These are phyloP conservation scores for Rhodotorula taiwanensis DNA, from an alignment of 768 basidiomycete species.

Conservation along the genomic window DNA sequence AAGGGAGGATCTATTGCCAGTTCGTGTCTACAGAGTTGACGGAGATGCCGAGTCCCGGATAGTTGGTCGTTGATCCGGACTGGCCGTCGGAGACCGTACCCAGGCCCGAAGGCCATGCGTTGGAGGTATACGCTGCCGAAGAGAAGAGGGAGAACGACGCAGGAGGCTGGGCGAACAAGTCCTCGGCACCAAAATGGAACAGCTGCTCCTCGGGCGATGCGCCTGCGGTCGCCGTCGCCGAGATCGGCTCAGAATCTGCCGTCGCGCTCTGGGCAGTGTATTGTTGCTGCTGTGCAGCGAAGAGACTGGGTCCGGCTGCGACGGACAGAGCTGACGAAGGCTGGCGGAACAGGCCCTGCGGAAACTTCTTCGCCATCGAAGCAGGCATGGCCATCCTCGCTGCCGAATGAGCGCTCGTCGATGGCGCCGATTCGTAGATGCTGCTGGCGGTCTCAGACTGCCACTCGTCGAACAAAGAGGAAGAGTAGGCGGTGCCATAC, in stretches of 20 bases:
- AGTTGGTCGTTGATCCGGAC: too few species aligned
- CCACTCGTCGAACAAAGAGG: neutral
- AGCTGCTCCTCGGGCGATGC: neutral
- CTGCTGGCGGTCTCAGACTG: neutral
- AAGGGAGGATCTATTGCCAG: too few species aligned
- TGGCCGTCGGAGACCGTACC: too few species aligned
- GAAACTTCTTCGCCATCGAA: neutral
- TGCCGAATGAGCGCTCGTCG: neutral
- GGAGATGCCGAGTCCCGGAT: too few species aligned
- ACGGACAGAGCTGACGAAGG: neutral
- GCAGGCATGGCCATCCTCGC: neutral
- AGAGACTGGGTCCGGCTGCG: neutral
- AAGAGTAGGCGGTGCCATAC: neutral
- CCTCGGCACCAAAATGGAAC: constrained; percentile 23
- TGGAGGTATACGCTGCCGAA: too few species aligned
- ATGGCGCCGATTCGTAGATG: constrained; percentile 3
- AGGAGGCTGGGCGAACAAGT: constrained; percentile 19
- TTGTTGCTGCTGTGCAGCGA: neutral
- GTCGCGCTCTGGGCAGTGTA: neutral
- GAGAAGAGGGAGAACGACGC: too few species aligned
- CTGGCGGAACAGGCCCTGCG: neutral
- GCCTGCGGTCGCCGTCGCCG: neutral
- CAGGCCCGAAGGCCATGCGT: too few species aligned
- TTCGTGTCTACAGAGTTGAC: too few species aligned
- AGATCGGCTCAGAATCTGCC: neutral